Percentiles rank a stretch among this genome's conserved stretches.
These are phyloP conservation scores for Xerocomellus dryophilus DNA, from an alignment of 768 basidiomycete species.

Conservation along the genomic window DNA sequence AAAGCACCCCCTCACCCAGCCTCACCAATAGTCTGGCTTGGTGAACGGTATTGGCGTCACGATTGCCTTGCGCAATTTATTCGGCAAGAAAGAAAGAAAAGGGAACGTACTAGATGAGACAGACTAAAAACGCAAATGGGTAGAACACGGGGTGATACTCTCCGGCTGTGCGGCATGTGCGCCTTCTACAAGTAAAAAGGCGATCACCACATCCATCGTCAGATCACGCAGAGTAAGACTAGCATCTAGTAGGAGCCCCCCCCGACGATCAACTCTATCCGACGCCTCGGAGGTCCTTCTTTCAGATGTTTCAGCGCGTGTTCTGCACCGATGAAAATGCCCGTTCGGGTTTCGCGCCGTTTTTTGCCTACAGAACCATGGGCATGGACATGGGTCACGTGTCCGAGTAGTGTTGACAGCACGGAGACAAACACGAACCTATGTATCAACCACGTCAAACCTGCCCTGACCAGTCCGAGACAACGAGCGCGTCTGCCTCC, in stretches of 20 bases:
- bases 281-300: conserved; percentile 69
- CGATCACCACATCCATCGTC: not conserved
- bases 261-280: conserved; percentile 81
- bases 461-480: conserved; percentile 86
- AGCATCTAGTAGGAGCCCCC: conserved; percentile 85
- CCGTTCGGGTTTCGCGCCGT: conserved; percentile 60
- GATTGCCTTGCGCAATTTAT: conserved; percentile 69
- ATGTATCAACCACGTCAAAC: conserved; percentile 92
- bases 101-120: not conserved
- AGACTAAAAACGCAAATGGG: conserved; percentile 1
- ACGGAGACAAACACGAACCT: conserved; percentile 45
- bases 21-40: conserved; percentile 77
- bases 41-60: conserved; percentile 88
- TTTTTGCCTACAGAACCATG: conserved; percentile 63
- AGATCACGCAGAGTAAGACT: conserved; percentile 18
- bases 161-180: conserved; percentile 61
- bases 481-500: too few species aligned
- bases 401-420: too few species aligned
- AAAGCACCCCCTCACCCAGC: conserved; percentile 26
- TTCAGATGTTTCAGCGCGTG: conserved; percentile 73
- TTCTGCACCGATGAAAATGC: conserved; percentile 75
- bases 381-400: not conserved
- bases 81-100: conserved; percentile 47
- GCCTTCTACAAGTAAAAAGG: conserved; percentile 51
- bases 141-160: conserved; percentile 51